These are phyloP conservation scores for Geosmithia putterillii DNA, from an alignment of 2,329 filamentous ascomycete species.

Conservation along the genomic window DNA sequence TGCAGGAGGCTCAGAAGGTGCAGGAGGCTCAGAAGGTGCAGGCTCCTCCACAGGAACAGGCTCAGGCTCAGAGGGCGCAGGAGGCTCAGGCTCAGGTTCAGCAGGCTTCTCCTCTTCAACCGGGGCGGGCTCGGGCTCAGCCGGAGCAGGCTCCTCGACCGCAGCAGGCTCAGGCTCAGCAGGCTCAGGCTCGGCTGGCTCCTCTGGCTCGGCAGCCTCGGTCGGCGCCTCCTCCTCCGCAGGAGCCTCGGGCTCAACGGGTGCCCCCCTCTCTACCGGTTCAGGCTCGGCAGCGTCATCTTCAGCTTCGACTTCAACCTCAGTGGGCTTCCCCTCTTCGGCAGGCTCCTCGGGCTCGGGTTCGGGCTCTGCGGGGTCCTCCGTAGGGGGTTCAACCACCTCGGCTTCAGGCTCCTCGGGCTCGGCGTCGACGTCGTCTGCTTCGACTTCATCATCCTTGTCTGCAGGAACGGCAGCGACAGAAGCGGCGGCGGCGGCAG, in stretches of 20 bases:
- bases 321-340: too few relatives aligned
- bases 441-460: not conserved
- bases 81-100: not conserved
- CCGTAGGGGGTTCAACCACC: not conserved
- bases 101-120: slow-evolving; percentile 1
- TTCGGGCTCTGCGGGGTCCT: slow-evolving; percentile 1
- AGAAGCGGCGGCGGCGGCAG: slow-evolving; percentile 1
- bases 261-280: not conserved
- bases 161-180: not conserved
- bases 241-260: slow-evolving; percentile 1
- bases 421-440: not conserved
- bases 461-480: slow-evolving; percentile 3
- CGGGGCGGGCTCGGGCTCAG: not conserved
- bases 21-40: slow-evolving; percentile 1
- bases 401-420: not conserved
- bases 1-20: slow-evolving; percentile 1
- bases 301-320: slow-evolving; percentile 2
- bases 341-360: not conserved
- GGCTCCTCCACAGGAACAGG: not conserved
- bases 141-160: not conserved
- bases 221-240: not conserved
- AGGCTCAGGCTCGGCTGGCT: slow-evolving; percentile 2
- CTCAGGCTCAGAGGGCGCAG: not conserved
- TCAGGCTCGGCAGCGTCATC: slow-evolving; percentile 3
- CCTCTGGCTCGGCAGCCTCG: not conserved